Conservation (phyloP, 257 asterid species). For the Prunella vulgaris region DNA sequence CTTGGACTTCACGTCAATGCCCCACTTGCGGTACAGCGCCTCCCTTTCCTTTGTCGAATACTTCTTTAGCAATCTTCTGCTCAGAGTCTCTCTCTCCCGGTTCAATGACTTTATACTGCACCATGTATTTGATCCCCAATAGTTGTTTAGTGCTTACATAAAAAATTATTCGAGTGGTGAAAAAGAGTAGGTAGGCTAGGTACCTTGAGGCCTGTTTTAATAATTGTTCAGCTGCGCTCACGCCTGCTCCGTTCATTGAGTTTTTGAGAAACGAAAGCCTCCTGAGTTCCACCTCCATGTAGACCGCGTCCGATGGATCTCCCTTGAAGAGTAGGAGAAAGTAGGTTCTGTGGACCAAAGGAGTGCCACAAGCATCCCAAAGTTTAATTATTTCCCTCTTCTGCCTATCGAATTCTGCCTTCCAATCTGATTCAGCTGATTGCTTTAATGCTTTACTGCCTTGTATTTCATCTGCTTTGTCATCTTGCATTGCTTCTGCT, state of each 20-base stretch:
- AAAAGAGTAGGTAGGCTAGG: not conserved
- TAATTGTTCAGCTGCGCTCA: slow-evolving; percentile 25
- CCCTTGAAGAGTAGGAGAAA: slow-evolving; percentile 75
- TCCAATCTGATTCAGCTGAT: slow-evolving; percentile 40
- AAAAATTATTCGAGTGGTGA: not conserved
- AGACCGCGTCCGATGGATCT: slow-evolving; percentile 78
- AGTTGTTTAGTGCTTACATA: not conserved
- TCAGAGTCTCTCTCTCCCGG: slow-evolving; percentile 64
- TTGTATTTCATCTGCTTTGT: not conserved
- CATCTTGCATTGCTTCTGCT: slow-evolving; percentile 6
- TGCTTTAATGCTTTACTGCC: slow-evolving; percentile 18
- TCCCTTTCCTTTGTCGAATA: slow-evolving; percentile 57
- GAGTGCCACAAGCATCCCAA: slow-evolving; percentile 65
- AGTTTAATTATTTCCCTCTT: slow-evolving; percentile 60
- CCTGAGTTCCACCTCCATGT: slow-evolving; percentile 91
- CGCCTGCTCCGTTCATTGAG: slow-evolving; percentile 29
- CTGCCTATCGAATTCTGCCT: slow-evolving; percentile 56
- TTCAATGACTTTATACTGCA: slow-evolving; percentile 39
- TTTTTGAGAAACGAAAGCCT: slow-evolving; percentile 65
- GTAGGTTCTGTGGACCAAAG: slow-evolving; percentile 71
- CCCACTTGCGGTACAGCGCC: slow-evolving; percentile 62
- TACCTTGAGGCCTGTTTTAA: slow-evolving; percentile 45
- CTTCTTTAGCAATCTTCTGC: slow-evolving; percentile 64
- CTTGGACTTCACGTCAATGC: slow-evolving; percentile 60
- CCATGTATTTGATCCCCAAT: not conserved